Evolutionary conservation across 176 grass and related monocot species (phyloP), one percentile per base, ranked within the genome.

Genomic region (Saccharum spontaneum): DNA sequence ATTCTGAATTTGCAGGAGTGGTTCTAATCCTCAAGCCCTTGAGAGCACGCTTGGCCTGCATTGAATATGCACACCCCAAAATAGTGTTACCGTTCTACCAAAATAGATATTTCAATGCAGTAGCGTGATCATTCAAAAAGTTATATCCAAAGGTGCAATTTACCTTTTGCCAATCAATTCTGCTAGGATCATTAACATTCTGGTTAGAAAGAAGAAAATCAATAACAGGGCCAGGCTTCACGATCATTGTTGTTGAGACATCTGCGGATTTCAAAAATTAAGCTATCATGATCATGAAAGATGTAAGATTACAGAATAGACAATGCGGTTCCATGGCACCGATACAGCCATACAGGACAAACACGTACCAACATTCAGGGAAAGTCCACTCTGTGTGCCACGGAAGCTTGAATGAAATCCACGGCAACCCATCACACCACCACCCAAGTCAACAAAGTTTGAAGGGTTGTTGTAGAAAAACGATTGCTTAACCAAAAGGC

Each of bases 181-280:
- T 62, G 44, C 82, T 50, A 31, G 91, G 95, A 81, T 91, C 79
- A 10, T 82, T 81, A 77, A 80, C 80, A 20, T 93, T 98, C 87
- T 98, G 95, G 39, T 98, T 95, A n/a, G 44, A 16, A 3, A 98
- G 36, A 72, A 95, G 95, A 63, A 98, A 98, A 52, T 98, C 93
- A 3, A 98, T 73, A 55, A 95, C 87, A n/a, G 95, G 89, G 28
- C 95, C 93, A 14, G 95, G 91, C 55, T 87, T 95, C 46, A 98
- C 93, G 26, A 98, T 98, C 91, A 98, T 98, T 8, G 95, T 98
- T 7, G 93, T 98, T 6, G 93, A 98, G 18, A 98, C 95, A 90
- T 98, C 95, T 98, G 77, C 22, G 76, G 22, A 49, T 77, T 63
- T 16, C 3, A 43, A 10, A 80, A 43, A 70, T 70, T 0, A 82